Conservation (phyloP, 345 rosid genomes). For the Carallia brachiata region DNA sequence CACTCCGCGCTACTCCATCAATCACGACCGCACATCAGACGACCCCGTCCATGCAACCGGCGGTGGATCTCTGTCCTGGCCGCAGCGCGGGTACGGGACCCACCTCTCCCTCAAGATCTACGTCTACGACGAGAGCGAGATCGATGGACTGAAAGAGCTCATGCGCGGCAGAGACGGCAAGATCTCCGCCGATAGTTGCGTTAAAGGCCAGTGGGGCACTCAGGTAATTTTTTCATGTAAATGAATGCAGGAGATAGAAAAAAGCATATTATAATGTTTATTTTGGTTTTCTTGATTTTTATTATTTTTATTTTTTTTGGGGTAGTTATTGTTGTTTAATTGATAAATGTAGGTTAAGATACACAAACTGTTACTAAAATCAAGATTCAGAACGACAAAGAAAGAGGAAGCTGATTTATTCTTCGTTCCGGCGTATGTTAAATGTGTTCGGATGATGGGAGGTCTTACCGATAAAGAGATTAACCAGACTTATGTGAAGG, state of each 20-base stretch:
- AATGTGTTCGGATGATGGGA: conserved; percentile 88
- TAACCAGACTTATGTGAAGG: conserved; percentile 82
- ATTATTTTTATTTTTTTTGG: no score
- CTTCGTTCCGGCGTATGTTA: conserved; percentile 90
- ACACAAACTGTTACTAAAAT: conserved; percentile 63
- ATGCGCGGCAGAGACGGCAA: conserved; percentile 71
- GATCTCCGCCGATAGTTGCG: conserved; percentile 53
- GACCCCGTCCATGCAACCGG: conserved; percentile 17
- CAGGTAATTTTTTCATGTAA: conserved; percentile 47
- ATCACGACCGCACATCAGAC: conserved; percentile 18
- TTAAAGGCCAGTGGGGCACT: conserved; percentile 95
- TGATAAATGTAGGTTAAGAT: conserved; percentile 66
- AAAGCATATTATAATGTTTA: background rate
- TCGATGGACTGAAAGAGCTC: conserved; percentile 66
- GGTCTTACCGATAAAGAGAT: conserved; percentile 95
- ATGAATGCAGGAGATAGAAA: background rate
- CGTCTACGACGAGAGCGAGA: conserved; percentile 82
- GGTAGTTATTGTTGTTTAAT: background rate
- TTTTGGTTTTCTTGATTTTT: background rate
- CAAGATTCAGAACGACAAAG: conserved; percentile 60
- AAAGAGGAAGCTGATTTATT: conserved; percentile 90
- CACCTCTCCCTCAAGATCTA: conserved; percentile 69
- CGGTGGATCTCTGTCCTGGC: no score
- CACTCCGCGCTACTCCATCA: conserved; percentile 15
- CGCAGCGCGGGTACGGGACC: conserved; percentile 62